Evolutionary conservation across 163 green algal genomes (phyloP).

Genomic region (Volvox carteri): DNA sequence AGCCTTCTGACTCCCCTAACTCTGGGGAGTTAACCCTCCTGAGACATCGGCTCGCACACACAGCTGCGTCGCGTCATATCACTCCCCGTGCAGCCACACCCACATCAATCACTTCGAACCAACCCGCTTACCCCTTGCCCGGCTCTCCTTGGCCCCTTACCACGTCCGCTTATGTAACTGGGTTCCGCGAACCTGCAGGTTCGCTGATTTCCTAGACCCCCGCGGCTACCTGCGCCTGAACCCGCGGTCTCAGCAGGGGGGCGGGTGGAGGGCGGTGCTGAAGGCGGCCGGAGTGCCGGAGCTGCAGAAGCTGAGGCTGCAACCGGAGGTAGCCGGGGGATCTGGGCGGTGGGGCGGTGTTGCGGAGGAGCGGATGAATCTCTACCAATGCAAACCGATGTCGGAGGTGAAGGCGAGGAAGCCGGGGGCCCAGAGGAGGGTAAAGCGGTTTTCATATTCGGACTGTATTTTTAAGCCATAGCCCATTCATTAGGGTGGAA

Average conservation of each 20-base stretch:
- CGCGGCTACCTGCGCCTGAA: slow-evolving; percentile 60
- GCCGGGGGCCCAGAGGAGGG: not conserved
- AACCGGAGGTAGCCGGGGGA: not conserved
- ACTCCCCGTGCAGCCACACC: too few relatives aligned
- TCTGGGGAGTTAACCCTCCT: not conserved
- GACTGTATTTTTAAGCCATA: too few relatives aligned
- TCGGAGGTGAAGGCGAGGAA: not conserved
- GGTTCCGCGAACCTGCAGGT: not conserved
- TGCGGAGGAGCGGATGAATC: not conserved
- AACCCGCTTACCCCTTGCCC: not conserved
- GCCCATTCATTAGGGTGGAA: too few relatives aligned
- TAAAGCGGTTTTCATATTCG: too few relatives aligned
- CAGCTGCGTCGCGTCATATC: too few relatives aligned
- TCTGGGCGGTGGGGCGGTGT: not conserved
- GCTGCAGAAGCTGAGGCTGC: slow-evolving; percentile 19
- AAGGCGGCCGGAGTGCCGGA: not conserved
- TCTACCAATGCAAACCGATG: not conserved
- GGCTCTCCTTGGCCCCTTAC: not conserved
- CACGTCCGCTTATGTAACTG: not conserved
- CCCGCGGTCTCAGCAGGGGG: slow-evolving; percentile 48
- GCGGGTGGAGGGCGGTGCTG: not conserved
- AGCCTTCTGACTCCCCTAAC: too few relatives aligned
- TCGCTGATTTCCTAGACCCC: slow-evolving; percentile 6
- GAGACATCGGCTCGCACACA: not conserved
- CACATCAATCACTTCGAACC: not conserved